phyloP scores from a whole-genome alignment of 1,284 basidiomycete genomes.

The Ceratobasidium theobromae region DNA sequence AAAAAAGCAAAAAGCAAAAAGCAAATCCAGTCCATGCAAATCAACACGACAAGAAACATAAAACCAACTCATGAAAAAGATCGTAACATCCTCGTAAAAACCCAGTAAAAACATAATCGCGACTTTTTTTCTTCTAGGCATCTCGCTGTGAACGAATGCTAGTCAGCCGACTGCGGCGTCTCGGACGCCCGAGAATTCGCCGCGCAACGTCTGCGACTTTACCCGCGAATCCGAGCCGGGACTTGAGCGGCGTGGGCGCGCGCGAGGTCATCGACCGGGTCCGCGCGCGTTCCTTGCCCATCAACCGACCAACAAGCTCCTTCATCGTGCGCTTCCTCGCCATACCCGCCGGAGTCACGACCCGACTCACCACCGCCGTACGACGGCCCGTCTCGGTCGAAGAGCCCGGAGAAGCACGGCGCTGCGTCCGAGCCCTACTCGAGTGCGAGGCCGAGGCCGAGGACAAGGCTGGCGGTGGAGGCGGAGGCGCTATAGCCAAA shows the following conservation, averaged over 20 bases:
- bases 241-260: not conserved
- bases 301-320: conserved; percentile 6
- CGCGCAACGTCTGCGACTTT: conserved; percentile 2
- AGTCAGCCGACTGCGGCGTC: not conserved
- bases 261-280: not conserved
- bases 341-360: not conserved
- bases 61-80: not conserved
- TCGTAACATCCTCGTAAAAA: conserved; percentile 9
- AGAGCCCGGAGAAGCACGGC: not conserved
- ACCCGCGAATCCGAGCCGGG: conserved; percentile 8
- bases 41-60: too few relatives aligned
- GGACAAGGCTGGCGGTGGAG: not conserved
- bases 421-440: not conserved
- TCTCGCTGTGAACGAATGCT: conserved; percentile 5
- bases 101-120: conserved; percentile 2
- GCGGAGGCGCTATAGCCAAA: not conserved
- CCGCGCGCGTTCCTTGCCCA: not conserved
- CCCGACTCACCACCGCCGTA: not conserved
- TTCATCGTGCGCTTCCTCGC: conserved; percentile 3
- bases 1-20: too few relatives aligned
- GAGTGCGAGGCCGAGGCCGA: not conserved
- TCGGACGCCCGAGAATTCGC: conserved; percentile 1
- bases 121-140: not conserved
- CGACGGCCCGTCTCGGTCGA: too few relatives aligned
- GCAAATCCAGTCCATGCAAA: too few relatives aligned